Evolutionary conservation across 345 rosid genomes (phyloP).

Genomic region (Linum tenue): DNA sequence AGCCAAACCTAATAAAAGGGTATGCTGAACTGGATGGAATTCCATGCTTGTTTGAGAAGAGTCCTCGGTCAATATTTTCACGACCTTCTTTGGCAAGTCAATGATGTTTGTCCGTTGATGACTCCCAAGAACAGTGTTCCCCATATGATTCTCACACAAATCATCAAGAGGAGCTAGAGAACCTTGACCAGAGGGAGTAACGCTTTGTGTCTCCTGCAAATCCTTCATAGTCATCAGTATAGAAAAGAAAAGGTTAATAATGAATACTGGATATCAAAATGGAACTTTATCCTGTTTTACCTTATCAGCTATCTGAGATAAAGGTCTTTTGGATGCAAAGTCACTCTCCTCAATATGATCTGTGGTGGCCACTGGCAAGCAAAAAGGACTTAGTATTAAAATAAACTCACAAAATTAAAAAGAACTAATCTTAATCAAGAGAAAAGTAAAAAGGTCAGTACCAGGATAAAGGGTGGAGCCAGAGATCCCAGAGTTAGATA

Average conservation of each 20-base stretch:
- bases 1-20: conserved; percentile 55
- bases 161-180: conserved; percentile 17
- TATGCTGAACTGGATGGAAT: conserved; percentile 63
- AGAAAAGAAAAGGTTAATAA: too few relatives aligned
- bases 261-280: too few relatives aligned
- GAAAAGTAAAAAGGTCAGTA: neutral
- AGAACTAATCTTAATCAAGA: neutral
- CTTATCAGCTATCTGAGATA: conserved; percentile 15
- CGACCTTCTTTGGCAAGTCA: conserved; percentile 44
- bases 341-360: conserved; percentile 6
- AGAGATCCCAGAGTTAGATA: conserved; percentile 17
- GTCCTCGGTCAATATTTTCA: conserved; percentile 35
- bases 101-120: conserved; percentile 1
- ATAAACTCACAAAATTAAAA: neutral
- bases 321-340: conserved; percentile 4
- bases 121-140: conserved; percentile 1
- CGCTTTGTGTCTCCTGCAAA: conserved; percentile 22
- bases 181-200: conserved; percentile 14
- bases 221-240: too few relatives aligned
- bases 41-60: conserved; percentile 64
- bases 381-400: neutral
- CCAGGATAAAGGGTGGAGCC: conserved; percentile 15
- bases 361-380: conserved; percentile 4
- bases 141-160: conserved; percentile 14
- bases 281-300: conserved; percentile 18